Base-by-base conservation (phyloP, 2,329 filamentous ascomycete genomes). In the Diaporthe nobilis region DNA sequence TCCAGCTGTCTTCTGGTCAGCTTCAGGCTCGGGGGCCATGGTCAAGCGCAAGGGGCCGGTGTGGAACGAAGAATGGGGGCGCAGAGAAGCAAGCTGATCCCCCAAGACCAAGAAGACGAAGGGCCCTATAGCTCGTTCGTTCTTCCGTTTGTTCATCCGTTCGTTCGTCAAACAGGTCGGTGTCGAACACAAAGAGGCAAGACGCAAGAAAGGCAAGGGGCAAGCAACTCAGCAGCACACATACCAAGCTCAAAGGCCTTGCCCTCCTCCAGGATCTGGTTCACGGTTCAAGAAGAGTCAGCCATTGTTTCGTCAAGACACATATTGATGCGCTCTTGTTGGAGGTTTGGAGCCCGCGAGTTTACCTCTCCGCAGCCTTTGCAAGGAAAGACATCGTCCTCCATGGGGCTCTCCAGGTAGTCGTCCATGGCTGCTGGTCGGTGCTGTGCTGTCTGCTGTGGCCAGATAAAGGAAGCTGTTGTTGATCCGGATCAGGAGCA, bases 171-270 rank as follows among this genome's bases (percentile, higher is more conserved):
- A 55, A 55, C 31, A 22, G 34, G 20, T 42, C 7, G 49, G n/a
- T 28, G 22, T 55, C 4, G 13, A 53, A 42, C n/a, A 70, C 49
- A 55, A 55, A 70, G 47, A 60, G 22, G 6, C 39, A 28, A 57
- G 44, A 51, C 61, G 53, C 58, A 9, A 20, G 55, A 31, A 51
- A 31, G 57, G 34, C 68, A 51, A 60, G 25, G 70, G 65, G 25
- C 75, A 67, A 44, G 37, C 31, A 39, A 28, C 49, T 3, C 39
- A 74, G 20, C 60, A 65, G 73, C 55, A 55, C 58, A 88, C 89
- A 75, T 88, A 98, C 96, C 95, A 81, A 99, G 90, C 87, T 99
- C 97, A 82, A 98, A 99, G 71, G 97, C 97, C 86, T 98, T 98
- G 81, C 97, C 97, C 89, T 99, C 97, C 85, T 99, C 97, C 28